phyloP scores from a whole-genome alignment of 805 yeast species.

The Ogataea salicorniae region DNA sequence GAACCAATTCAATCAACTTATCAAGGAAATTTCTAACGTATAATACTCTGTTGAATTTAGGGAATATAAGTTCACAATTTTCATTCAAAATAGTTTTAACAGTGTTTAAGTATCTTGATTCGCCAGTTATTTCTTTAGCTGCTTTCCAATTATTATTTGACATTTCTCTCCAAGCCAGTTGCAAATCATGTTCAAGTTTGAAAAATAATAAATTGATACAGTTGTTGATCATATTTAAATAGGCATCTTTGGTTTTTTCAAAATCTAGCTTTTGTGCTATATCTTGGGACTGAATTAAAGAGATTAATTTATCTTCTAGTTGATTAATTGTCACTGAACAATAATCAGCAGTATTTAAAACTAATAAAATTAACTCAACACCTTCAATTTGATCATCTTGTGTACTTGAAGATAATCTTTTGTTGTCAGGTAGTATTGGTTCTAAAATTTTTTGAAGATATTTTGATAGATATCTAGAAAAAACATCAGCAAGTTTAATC shows the following conservation, averaged over 20 bases:
- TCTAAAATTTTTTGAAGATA: conserved; percentile 49
- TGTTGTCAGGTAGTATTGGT: conserved; percentile 41
- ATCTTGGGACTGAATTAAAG: conserved; percentile 31
- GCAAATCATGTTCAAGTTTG: conserved; percentile 57
- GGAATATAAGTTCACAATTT: conserved; percentile 44
- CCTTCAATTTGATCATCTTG: conserved; percentile 48
- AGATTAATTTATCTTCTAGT: conserved; percentile 55
- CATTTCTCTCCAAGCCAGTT: conserved; percentile 80
- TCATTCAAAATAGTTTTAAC: conserved; percentile 43
- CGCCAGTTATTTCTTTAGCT: conserved; percentile 59
- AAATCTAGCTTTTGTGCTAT: conserved; percentile 43
- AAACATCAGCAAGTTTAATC: conserved; percentile 51
- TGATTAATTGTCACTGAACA: conserved; percentile 75
- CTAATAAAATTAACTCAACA: conserved; percentile 58
- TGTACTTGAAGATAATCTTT: conserved; percentile 27
- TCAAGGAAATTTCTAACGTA: conserved; percentile 73
- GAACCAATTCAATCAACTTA: conserved; percentile 61
- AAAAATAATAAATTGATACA: conserved; percentile 51
- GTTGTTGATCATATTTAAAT: conserved; percentile 51
- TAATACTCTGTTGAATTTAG: conserved; percentile 59
- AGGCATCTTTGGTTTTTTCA: conserved; percentile 50
- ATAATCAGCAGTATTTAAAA: conserved; percentile 86
- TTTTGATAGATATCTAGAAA: conserved; percentile 58
- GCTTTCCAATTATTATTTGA: conserved; percentile 68
- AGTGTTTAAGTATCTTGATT: conserved; percentile 64